Evolutionary conservation across 352 stramenopile species (phyloP), one percentile per base, ranked within the genome.

Genomic region (Halophytophthora polymorphica): DNA sequence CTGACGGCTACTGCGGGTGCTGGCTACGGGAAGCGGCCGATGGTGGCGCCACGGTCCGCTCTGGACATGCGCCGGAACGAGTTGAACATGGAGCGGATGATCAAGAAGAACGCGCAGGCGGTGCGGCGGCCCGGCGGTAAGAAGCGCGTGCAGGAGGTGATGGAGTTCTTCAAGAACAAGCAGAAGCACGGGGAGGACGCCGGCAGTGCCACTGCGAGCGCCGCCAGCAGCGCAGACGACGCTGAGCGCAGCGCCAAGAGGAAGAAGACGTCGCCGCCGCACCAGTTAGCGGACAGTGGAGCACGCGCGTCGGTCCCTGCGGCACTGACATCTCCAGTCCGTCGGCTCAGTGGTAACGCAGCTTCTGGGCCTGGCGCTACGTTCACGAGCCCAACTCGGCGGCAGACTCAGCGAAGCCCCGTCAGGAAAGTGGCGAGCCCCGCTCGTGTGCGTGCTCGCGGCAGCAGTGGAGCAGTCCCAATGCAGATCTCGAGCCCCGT

Each of bases 61-160:
- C 71, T 87, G 17, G 66, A 90, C 15, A 13, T 70, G 53, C 77
- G 80, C 0, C 81, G 78, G 41, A 90, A 71, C 60, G 65, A 66
- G 14, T 43, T 89, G 31, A 92, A 88, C 53, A 90, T 90, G 77
- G 81, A 92, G 63, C 88, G 88, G 44, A 92, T 92, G 81, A 86
- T 92, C 59, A 77, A 88, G 61, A 90, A 88, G 51, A 92, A 92
- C 56, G 77, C 90, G 25, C 45, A 79, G 18, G 67, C 57, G 50
- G 59, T 65, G 33, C 71, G 73, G 4, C 71, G 77, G 11, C 69
- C 61, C 15, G 68, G 64, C 56, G 69, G 79, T 53, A 92, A 88
- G 71, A 88, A 92, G 63, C 78, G 78, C 45, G 77, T 74, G 2
- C 70, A 82, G 46, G 76, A 82, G 37, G 79, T 90, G 41, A 63